Conservation (phyloP, 331 rosid genomes). For the Malus hybrid region DNA sequence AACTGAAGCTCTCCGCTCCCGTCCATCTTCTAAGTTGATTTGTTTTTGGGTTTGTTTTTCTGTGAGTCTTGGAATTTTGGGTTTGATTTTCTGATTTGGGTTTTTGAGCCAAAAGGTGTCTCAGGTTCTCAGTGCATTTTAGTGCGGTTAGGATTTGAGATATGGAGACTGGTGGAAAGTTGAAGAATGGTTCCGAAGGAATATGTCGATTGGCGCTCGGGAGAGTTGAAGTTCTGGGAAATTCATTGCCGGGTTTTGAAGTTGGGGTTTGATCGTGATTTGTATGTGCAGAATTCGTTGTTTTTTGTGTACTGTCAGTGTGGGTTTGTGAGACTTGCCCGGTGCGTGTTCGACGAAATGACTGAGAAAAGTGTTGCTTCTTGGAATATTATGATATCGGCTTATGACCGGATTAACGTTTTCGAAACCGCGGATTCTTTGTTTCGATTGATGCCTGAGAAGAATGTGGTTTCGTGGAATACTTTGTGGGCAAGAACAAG, state of each 20-base stretch:
- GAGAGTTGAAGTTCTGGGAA: conserved; percentile 10
- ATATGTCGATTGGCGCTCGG: too few relatives aligned
- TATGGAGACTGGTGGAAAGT: too few relatives aligned
- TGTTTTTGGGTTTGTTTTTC: too few relatives aligned
- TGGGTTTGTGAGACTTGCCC: conserved; percentile 40
- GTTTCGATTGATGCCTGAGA: conserved; percentile 47
- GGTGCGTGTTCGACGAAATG: conserved; percentile 52
- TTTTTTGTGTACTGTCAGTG: conserved; percentile 35
- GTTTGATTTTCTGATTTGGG: too few relatives aligned
- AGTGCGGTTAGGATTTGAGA: too few relatives aligned
- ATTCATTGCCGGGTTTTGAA: conserved; percentile 47
- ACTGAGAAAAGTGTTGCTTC: conserved; percentile 33
- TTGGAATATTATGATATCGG: conserved; percentile 68
- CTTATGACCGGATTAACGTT: conserved; percentile 36
- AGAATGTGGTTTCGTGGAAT: conserved; percentile 62
- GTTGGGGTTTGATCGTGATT: conserved; percentile 40
- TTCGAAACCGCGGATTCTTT: conserved; percentile 40
- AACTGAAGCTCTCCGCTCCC: too few relatives aligned
- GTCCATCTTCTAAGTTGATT: too few relatives aligned
- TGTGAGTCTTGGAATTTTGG: too few relatives aligned
- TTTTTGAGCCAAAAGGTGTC: too few relatives aligned
- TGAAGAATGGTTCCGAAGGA: too few relatives aligned
- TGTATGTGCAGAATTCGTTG: conserved; percentile 42
- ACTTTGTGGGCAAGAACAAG: background rate
- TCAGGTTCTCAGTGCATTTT: too few relatives aligned